Percentiles rank a stretch among this genome's conserved stretches.
phyloP scores from a whole-genome alignment of 352 stramenopile genomes.

The Labyrinthula sp. region DNA sequence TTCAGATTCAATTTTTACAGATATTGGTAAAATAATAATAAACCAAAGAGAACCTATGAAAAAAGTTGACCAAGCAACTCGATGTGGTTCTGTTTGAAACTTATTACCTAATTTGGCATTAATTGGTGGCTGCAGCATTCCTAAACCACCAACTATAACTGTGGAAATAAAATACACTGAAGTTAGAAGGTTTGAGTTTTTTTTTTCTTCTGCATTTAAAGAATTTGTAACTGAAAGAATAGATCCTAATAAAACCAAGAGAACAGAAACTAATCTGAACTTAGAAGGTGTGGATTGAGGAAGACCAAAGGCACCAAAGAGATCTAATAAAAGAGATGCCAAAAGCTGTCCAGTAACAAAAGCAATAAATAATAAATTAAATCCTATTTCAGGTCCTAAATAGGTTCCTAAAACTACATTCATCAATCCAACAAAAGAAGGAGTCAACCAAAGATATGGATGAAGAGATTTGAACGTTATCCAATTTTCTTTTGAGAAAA shows the following conservation, averaged over 20 bases:
- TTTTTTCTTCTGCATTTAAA: background rate
- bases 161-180: slow-evolving; percentile 8
- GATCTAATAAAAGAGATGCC: slow-evolving; percentile 7
- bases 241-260: slow-evolving; percentile 9
- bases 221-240: slow-evolving; percentile 14
- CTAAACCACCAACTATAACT: slow-evolving; percentile 1
- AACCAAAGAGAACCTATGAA: slow-evolving; percentile 1
- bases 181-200: background rate
- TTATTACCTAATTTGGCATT: slow-evolving; percentile 5
- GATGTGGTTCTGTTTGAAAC: slow-evolving; percentile 12
- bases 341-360: slow-evolving; percentile 15
- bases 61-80: slow-evolving; percentile 9
- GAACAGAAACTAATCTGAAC: slow-evolving; percentile 2
- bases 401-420: slow-evolving; percentile 9
- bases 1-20: background rate
- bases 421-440: slow-evolving; percentile 3
- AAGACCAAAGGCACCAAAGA: slow-evolving; percentile 13
- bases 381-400: slow-evolving; percentile 12
- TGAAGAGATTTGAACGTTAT: slow-evolving; percentile 10
- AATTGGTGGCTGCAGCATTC: slow-evolving; percentile 11
- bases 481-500: background rate
- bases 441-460: slow-evolving; percentile 5
- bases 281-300: background rate
- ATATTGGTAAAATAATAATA: slow-evolving; percentile 12
- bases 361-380: slow-evolving; percentile 8